Conservation (phyloP, 192 early-diverging fungal species). For the Backusella morwellensis region DNA sequence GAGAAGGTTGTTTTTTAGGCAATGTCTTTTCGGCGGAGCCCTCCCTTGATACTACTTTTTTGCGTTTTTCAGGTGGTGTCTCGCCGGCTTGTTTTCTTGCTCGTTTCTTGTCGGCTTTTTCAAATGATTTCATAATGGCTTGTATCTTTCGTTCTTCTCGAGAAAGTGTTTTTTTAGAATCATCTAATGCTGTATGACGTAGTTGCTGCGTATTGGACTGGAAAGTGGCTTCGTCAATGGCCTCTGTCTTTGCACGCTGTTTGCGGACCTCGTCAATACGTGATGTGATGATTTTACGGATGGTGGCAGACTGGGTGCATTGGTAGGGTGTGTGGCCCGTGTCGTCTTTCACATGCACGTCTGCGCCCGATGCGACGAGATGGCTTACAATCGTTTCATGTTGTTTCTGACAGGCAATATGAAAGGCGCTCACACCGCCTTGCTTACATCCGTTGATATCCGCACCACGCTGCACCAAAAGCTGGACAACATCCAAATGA, state of each 20-base stretch:
- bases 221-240: conserved; percentile 29
- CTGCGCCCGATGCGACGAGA: conserved; percentile 49
- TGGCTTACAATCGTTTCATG: conserved; percentile 43
- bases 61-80: neutral
- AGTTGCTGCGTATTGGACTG: conserved; percentile 12
- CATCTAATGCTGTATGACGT: neutral
- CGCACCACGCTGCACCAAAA: conserved; percentile 55
- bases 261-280: conserved; percentile 26
- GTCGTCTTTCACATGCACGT: conserved; percentile 41
- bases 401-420: conserved; percentile 63
- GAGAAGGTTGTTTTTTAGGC: neutral
- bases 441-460: conserved; percentile 54
- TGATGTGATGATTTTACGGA: conserved; percentile 17
- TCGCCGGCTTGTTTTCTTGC: conserved; percentile 18
- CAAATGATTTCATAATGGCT: conserved; percentile 57
- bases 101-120: conserved; percentile 54
- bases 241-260: conserved; percentile 26
- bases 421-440: conserved; percentile 54
- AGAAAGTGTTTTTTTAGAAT: conserved; percentile 21
- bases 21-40: conserved; percentile 6
- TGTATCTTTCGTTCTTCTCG: conserved; percentile 72
- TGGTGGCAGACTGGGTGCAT: conserved; percentile 25
- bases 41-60: conserved; percentile 7
- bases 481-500: conserved; percentile 40
- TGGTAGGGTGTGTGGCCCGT: conserved; percentile 55